These are phyloP conservation scores for Hypoxylon perforatum DNA, from an alignment of 495 filamentous ascomycete species.

Conservation along the genomic window DNA sequence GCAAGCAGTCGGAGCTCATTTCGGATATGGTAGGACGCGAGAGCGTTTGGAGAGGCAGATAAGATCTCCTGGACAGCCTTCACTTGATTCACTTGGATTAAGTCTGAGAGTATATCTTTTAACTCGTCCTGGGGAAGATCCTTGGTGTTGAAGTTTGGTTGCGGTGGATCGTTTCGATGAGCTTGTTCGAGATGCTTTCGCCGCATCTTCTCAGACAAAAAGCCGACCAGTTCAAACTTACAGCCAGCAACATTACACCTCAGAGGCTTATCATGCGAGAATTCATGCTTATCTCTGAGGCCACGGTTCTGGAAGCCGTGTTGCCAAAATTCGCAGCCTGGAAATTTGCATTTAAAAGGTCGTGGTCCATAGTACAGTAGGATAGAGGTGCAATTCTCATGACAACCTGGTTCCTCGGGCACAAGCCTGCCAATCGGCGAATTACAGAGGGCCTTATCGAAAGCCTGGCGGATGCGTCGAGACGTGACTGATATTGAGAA, in stretches of 20 bases:
- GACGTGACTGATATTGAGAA: constrained; percentile 26
- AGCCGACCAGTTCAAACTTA: constrained; percentile 34
- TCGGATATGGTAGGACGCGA: constrained; percentile 10
- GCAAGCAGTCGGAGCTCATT: constrained; percentile 36
- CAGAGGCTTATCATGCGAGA: constrained; percentile 34
- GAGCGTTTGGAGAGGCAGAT: neutral
- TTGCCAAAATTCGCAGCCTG: constrained; percentile 27
- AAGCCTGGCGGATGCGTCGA: constrained; percentile 16
- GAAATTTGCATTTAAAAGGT: constrained; percentile 37
- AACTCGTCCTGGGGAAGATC: neutral
- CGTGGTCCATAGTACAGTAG: constrained; percentile 21
- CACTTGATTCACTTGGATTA: neutral
- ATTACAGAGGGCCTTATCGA: constrained; percentile 13
- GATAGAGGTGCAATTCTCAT: constrained; percentile 21
- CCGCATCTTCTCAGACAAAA: constrained; percentile 33
- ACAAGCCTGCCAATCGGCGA: neutral
- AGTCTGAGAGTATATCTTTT: neutral
- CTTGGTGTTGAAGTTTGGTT: constrained; percentile 2
- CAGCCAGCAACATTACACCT: constrained; percentile 38
- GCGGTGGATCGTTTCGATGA: constrained; percentile 22
- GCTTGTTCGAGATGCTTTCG: constrained; percentile 34
- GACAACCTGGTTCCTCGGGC: neutral
- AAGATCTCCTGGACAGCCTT: neutral
- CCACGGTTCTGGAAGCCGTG: constrained; percentile 29
- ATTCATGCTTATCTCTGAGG: constrained; percentile 23